These are phyloP conservation scores for Fusarium poae DNA, from an alignment of 2,329 filamentous ascomycete genomes.

Conservation along the genomic window DNA sequence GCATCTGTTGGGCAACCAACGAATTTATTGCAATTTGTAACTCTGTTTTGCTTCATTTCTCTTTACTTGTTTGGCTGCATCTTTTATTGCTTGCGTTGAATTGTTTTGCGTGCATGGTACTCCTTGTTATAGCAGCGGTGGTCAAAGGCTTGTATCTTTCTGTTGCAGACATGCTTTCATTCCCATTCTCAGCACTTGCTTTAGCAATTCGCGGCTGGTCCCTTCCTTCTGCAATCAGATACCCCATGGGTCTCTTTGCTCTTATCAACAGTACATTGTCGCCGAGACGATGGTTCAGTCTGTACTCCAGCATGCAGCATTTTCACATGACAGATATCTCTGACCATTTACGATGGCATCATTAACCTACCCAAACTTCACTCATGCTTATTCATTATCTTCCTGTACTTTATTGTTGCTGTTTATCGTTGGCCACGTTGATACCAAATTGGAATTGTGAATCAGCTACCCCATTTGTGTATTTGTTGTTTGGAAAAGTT, in stretches of 20 bases:
- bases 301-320: constrained; percentile 1
- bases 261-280: constrained; percentile 31
- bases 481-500: constrained; percentile 24
- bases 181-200: constrained; percentile 12
- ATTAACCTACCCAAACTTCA: neutral
- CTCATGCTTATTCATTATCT: constrained; percentile 8
- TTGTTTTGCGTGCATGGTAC: constrained; percentile 28
- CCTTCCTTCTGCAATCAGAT: constrained; percentile 18
- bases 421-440: constrained; percentile 27
- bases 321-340: neutral
- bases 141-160: constrained; percentile 38
- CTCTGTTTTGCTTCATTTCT: constrained; percentile 28
- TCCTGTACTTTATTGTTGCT: constrained; percentile 5
- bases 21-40: constrained; percentile 33
- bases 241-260: constrained; percentile 26
- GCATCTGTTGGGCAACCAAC: constrained; percentile 50
- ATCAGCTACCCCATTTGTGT: constrained; percentile 14
- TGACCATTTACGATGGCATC: neutral
- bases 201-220: constrained; percentile 17
- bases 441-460: constrained; percentile 43
- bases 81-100: constrained; percentile 37
- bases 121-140: constrained; percentile 20
- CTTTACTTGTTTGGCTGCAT: constrained; percentile 18
- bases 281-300: constrained; percentile 21
- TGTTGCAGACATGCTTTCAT: constrained; percentile 17